Base-by-base conservation (phyloP, 1,284 basidiomycete genomes). In the Pseudozyma sp. region DNA sequence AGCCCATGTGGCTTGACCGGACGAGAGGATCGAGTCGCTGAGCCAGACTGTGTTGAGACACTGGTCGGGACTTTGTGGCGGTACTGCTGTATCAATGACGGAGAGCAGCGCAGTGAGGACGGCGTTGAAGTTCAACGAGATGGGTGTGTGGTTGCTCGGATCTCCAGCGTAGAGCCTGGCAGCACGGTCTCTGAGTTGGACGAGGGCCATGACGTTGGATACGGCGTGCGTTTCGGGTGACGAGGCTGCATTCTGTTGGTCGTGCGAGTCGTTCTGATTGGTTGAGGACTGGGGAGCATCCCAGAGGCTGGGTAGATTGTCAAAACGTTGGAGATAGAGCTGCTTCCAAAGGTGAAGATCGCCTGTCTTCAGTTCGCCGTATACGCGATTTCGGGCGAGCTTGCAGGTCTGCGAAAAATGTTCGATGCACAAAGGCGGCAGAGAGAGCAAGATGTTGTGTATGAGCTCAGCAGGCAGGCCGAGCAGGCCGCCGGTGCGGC, bases 381-480 rank as follows among this genome's bases (percentile, higher is more conserved):
- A 73, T 24, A 73, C 61, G 44, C 65, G 65, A 17, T 51, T 49
- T 5, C 70, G 70, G 40, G 65, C 65, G 4, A 68, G 54, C 43
- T 68, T 73, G 57, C 65, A 73, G 14, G 70, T 68, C 24, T 73
- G 70, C 9, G 70, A 64, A 37, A 61, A 68, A 42, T 68, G 70
- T 48, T 73, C 70, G 46, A 73, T 68, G 65, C 65, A 60, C 43
- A 65, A 16, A 4, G 70, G 70, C 6, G 65, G 65, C 9, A 73
- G 43, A 7, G 35, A 42, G 39, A 68, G 65, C 2, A 73, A 54
- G 31, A 73, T 65, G 31, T 44, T 29, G 37, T 73, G 70, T 9
- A 73, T 49, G 24, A 73, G 54, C 46, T 73, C 70, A 42, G 56
- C 61, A n/a, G 70, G 70, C 13, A 73, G 58, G 14, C 54, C 53